Evolutionary conservation across 2,329 filamentous ascomycete genomes (phyloP), one percentile per base, ranked within the genome.

Genomic region (Botrytis tulipae): DNA sequence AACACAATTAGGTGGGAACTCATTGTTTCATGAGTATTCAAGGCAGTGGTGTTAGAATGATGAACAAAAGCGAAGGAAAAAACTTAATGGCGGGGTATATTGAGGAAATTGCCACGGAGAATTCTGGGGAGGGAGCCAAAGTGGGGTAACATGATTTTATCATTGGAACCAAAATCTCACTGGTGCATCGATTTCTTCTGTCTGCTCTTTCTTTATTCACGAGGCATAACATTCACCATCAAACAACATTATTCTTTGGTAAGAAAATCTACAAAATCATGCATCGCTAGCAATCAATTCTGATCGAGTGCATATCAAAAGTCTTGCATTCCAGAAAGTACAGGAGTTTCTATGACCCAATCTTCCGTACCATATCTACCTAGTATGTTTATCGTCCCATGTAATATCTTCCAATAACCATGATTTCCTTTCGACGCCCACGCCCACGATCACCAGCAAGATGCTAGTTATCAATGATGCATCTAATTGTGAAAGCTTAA

Each of bases 1-100:
- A n/a, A 1, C 48, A 16, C 0, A 54, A 1, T 16, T n/a, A 12
- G 1, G 5, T 1, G 4, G 4, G 25, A 7, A 54, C 48, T n/a
- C 48, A 54, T n/a, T n/a, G 2, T 51, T 54, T n/a, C n/a, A 16
- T 54, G 48, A 8, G 25, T 2, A 7, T n/a, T 16, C 48, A n/a
- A 54, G 25, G 10, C 5, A 54, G 12, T 54, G 5, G 48, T 54
- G 25, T 25, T 54, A n/a, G 5, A 54, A 54, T n/a, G 25, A n/a
- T 54, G 12, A 16, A 16, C 6, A 3, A n/a, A 54, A 25, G 12
- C 10, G 4, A n/a, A 54, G 48, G 25, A 7, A 54, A n/a, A 51
- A 54, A 16, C 5, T 14, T n/a, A 54, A 7, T 16, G 22, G 12
- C 25, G 5, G 25, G 5, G n/a, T 12, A 54, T 7, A 14, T 5